Evolutionary conservation across 2,329 filamentous ascomycete genomes (phyloP), one percentile per base, ranked within the genome.

Genomic region (Sphaerostilbella broomeana): DNA sequence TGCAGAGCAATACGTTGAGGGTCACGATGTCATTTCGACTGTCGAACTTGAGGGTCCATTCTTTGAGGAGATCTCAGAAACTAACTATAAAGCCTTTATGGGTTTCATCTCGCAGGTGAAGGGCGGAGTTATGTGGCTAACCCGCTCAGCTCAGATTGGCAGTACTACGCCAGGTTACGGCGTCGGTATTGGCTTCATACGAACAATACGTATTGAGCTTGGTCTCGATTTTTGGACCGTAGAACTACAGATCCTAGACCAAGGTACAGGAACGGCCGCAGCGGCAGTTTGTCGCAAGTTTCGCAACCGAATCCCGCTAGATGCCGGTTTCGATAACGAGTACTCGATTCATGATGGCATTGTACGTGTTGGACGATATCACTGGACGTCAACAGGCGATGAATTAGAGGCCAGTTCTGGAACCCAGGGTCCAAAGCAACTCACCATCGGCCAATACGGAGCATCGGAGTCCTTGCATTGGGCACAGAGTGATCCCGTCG

Each of bases 311-410:
- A 10, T 27, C n/a, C 8, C 21, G 3, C 13, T 22, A 17, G 9
- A 13, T 3, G 21, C 15, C 12, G 34, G 20, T 18, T 21, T 24
- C 12, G 28, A 31, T 15, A 51, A 49, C n/a, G 61, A 63, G 28
- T 62, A 56, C 18, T 55, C 51, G 1, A 46, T 60, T n/a, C 43
- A 46, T 3, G 46, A 54, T 19, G 51, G 53, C 2, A 41, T 47
- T 8, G 43, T 58, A 1, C 47, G 53, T 10, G 44, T 61, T n/a
- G 47, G 49, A 8, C 43, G 58, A 1, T 55, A 53, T 27, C 51
- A 56, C 13, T 51, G 52, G 1, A 48, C 54, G 29, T 49, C 51
- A 2, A 33, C 58, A 1, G 30, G 40, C 2, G 42, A 55, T 4
- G 51, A 53, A 31, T 16, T 57, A 3, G 25, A 39, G 27, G 36